Conservation (phyloP, 1,284 basidiomycete genomes). For the Fomitiporia mediterranea region DNA sequence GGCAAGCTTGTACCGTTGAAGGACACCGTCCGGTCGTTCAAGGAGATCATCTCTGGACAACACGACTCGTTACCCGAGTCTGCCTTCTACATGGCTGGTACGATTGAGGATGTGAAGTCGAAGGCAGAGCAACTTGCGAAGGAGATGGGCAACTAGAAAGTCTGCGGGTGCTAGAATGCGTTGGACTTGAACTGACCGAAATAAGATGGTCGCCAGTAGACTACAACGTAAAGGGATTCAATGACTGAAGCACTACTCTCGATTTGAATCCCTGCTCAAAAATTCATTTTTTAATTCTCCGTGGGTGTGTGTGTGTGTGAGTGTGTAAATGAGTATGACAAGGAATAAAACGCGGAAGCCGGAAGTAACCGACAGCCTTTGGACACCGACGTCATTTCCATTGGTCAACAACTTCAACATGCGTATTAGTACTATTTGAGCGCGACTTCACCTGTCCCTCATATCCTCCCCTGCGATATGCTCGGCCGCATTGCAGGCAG, state of each 20-base stretch:
- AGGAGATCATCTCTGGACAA: constrained; percentile 88
- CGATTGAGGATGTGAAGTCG: constrained; percentile 90
- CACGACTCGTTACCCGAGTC: constrained; percentile 91
- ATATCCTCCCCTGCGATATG: constrained; percentile 2
- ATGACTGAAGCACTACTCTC: neutral
- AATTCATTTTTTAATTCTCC: neutral
- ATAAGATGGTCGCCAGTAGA: too few relatives aligned
- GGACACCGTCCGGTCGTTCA: constrained; percentile 91
- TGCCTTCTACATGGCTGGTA: constrained; percentile 92
- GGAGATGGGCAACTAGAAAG: constrained; percentile 69
- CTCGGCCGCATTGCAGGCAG: constrained; percentile 8
- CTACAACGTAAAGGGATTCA: constrained; percentile 6
- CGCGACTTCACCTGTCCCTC: neutral
- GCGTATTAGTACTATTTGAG: too few relatives aligned
- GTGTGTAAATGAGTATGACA: neutral
- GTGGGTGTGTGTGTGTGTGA: too few relatives aligned
- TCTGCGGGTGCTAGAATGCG: neutral
- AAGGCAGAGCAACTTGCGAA: constrained; percentile 97
- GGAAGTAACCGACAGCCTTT: neutral
- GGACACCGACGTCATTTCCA: neutral
- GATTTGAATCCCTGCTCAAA: constrained; percentile 8
- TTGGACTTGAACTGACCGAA: constrained; percentile 7
- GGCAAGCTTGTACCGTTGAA: constrained; percentile 92
- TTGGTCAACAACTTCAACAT: neutral
- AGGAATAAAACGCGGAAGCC: neutral